phyloP scores from a whole-genome alignment of 129 eudicot species.

The Smallanthus sonchifolius region DNA sequence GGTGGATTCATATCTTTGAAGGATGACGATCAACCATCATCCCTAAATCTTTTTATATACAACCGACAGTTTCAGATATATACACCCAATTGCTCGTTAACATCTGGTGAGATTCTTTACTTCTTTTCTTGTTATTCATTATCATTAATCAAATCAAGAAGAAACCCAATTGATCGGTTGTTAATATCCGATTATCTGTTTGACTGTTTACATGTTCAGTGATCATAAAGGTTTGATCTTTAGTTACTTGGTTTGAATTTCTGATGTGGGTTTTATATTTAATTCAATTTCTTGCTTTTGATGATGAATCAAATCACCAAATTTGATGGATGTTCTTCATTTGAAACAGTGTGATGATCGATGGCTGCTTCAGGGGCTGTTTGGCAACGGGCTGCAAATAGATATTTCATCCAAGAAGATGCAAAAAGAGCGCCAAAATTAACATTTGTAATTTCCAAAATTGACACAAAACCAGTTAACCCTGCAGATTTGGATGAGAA shows the following conservation, averaged over 20 bases:
- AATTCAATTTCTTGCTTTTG: not conserved
- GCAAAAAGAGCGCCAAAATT: constrained; percentile 89
- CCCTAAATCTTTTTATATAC: not conserved
- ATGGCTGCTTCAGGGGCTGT: constrained; percentile 87
- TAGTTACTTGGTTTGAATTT: not conserved
- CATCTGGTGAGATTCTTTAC: constrained; percentile 17
- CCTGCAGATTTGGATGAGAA: constrained; percentile 17
- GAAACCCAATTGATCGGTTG: not conserved
- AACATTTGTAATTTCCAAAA: constrained; percentile 47
- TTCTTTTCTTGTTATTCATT: too few species aligned
- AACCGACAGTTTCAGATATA: not conserved
- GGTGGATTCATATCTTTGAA: not conserved
- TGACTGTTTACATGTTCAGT: not conserved
- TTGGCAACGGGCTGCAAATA: constrained; percentile 84
- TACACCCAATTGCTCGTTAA: not conserved
- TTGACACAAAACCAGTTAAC: constrained; percentile 43
- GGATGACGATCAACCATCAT: not conserved
- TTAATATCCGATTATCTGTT: too few species aligned
- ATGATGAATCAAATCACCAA: not conserved
- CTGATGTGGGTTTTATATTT: not conserved
- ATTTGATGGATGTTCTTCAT: not conserved
- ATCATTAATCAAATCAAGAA: not conserved
- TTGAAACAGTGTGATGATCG: constrained; percentile 22
- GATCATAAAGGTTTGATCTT: constrained; percentile 12
- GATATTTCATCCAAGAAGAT: constrained; percentile 87